Base-by-base conservation (phyloP, 805 yeast genomes). In the Yarrowia osloensis region DNA sequence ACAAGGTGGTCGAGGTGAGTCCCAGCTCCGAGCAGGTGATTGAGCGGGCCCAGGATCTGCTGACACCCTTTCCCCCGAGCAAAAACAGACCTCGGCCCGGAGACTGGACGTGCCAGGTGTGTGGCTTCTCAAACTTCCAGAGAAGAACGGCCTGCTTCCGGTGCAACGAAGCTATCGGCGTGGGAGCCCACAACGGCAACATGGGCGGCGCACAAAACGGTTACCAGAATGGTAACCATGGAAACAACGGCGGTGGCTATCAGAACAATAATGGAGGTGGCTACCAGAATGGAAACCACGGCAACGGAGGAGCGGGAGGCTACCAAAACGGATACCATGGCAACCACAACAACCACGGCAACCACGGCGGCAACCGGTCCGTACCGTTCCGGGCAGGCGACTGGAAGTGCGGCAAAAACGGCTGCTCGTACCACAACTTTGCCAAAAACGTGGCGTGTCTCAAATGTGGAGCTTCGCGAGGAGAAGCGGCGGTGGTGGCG, bases 361-460 rank as follows among this genome's bases (percentile, higher is more conserved):
- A 54, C 46, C 54, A 44, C 17, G 44, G 44, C 33, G 29, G 33
- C 13, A 47, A 39, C 55, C 46, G 44, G 24, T 57, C 61, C 3
- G 96, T 93, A n/a, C 97, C 97, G 33, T 93, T 93, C 78, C 84
- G 98, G 72, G 97, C 97, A 2, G 97, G 97, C 65, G 98, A 92
- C 78, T 93, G 97, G 97, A 92, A 91, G 77, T 93, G 97, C 80
- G 81, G 85, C 29, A 86, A 84, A 70, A 93, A 88, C 67, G 81
- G 84, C 28, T 93, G 97, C 76, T 82, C 86, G 37, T 93, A 93
- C 76, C 97, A 92, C 77, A 92, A 92, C 76, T 92, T 92, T 81
- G 97, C 97, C 3, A 92, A 92, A 74, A 92, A 92, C 76, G 81
- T 90, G 67, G 86, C 88, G 68, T 92, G 98, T 75, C 81, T 92